Base-by-base conservation (phyloP, 2,329 filamentous ascomycete species). In the Fusarium citri region DNA sequence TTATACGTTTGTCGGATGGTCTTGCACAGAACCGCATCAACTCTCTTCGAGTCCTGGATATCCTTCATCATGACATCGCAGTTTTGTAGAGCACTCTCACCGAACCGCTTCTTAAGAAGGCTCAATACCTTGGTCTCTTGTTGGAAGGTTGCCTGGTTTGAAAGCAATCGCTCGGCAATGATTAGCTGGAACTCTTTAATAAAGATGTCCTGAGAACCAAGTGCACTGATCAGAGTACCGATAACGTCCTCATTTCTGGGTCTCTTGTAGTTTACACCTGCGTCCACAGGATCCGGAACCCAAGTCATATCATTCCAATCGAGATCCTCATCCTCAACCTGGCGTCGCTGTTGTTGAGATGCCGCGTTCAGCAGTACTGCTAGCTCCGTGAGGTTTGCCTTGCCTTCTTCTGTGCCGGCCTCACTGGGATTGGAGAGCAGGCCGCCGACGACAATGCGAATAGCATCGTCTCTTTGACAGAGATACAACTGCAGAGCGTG, bases 1-100 rank as follows among this genome's bases (percentile, higher is more conserved):
- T 64, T 61, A 3, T 65, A 58, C 16, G 59, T 41, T 37, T 49
- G 58, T 5, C 55, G 68, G 23, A 80, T 63, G 60, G 76, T 78
- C 59, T 84, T 86, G 43, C 89, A 84, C 48, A 97, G 89, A 15
- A 86, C 83, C 10, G 84, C 82, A 76, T 98, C 92, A 63, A 97
- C 88, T 43, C 88, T 87, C 65, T 87, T 86, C 3, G 94, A 97
- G 76, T 98, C 94, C 70, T 92, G 87, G 37, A 98, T 92, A 78
- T 99, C 96, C 69, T 92, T 93, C 60, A 99, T 88, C 96, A 99
- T 99, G 74, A 99, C 96, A 77, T 99, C 95, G 79, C 94, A 98
- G 50, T 93, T 92, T 78, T 98, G 96, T 47, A 99, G 83, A 18
- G 93, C 90, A 28, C 88, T 86, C 71, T 98, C 94, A 25, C 95